Evolutionary conservation across 2,329 filamentous ascomycete genomes (phyloP), one percentile per base, ranked within the genome.

Genomic region (Phialophora chinensis): DNA sequence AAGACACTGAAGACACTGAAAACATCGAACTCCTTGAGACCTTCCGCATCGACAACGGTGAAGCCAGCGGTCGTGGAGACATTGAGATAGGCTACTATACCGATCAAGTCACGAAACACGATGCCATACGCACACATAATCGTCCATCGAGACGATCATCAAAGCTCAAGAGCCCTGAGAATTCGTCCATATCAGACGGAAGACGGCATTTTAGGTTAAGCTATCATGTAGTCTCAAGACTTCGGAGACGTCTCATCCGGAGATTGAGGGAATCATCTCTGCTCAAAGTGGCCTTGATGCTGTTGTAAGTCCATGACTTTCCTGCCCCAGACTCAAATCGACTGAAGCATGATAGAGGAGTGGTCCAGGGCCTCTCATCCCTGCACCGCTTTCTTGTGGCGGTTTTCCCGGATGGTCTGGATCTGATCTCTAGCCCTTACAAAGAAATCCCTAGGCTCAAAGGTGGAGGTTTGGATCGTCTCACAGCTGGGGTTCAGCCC

Each of bases 401-500:
- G 54, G 29, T 57, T 5, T 79, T 81, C 66, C 78, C 79, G 1
- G 76, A 78, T 52, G 77, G 80, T 59, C 74, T 80, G 54, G 78
- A 80, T 62, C 42, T 63, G 29, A 75, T 75, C 56, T 74, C 75
- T 49, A 69, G 73, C 25, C 68, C 67, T 55, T 85, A 82, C 82
- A 79, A 58, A 35, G 23, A 27, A 14, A 29, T 35, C 14, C 20
- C 53, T 6, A 23, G 44, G 25, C 61, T 53, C 25, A 27, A 50
- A 11, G 29, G 58, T n/a, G 53, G 31, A 7, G 81, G 84, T 71
- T 35, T 57, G 33, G 54, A 57, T 23, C 54, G 54, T 38, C 77
- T 82, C 66, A 84, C 83, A 3, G 79, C 78, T 20, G 82, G 83
- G 63, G 80, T 85, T 35, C 73, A 75, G 0, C 83, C 84, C 0